Evolutionary conservation across 2,329 filamentous ascomycete genomes (phyloP).

Genomic region (Amauroascus niger): DNA sequence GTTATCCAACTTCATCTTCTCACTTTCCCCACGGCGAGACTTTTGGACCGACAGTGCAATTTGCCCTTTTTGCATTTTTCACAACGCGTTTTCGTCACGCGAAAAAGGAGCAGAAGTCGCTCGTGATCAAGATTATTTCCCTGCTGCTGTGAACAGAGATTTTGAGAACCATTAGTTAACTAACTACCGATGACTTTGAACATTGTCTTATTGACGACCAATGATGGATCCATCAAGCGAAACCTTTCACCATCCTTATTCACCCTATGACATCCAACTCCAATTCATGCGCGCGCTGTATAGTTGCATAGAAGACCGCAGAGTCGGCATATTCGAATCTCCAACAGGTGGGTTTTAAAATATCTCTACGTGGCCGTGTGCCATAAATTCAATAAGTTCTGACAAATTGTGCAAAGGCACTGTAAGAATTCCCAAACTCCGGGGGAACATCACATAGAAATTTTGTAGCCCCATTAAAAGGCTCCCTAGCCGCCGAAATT

Average conservation of each 20-base stretch:
- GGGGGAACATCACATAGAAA: background rate
- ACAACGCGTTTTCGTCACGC: too few species aligned
- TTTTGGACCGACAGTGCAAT: too few species aligned
- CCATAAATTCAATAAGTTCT: background rate
- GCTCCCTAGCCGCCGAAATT: background rate
- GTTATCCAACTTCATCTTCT: too few species aligned
- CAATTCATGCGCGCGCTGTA: conserved; percentile 83
- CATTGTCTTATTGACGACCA: background rate
- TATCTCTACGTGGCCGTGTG: background rate
- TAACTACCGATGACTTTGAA: background rate
- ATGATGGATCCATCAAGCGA: conserved; percentile 29
- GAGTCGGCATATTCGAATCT: conserved; percentile 81
- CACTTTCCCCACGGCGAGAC: too few species aligned
- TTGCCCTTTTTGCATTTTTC: too few species aligned
- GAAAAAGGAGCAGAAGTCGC: too few species aligned
- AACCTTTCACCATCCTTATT: conserved; percentile 78
- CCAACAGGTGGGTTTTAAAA: conserved; percentile 58
- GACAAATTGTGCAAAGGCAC: conserved; percentile 6
- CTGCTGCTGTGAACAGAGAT: too few species aligned
- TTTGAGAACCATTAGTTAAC: background rate
- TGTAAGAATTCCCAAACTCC: background rate
- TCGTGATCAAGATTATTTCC: too few species aligned
- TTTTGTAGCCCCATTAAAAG: too few species aligned
- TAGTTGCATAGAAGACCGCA: conserved; percentile 64
- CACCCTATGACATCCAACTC: conserved; percentile 76